phyloP scores from a whole-genome alignment of 2,329 filamentous ascomycete genomes.

The Elsinoe batatas region DNA sequence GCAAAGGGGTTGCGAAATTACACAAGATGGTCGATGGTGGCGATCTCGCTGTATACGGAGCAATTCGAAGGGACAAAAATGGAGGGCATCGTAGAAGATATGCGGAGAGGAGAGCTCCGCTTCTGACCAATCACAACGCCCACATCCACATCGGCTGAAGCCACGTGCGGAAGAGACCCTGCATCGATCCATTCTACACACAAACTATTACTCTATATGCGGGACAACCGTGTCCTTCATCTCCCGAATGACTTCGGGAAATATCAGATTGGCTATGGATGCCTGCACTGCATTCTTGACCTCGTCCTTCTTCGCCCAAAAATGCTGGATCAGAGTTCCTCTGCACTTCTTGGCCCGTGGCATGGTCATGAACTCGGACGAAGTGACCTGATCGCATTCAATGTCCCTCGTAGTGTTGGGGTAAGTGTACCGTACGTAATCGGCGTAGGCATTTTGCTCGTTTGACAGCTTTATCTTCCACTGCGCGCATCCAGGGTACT shows the following conservation, averaged over 20 bases:
- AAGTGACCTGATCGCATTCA: conserved; percentile 26
- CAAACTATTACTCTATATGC: too few relatives aligned
- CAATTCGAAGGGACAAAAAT: too few relatives aligned
- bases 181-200: too few relatives aligned
- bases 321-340: conserved; percentile 30
- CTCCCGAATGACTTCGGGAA: background rate
- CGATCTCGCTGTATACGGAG: too few relatives aligned
- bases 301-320: conserved; percentile 16
- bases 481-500: conserved; percentile 25
- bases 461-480: conserved; percentile 25
- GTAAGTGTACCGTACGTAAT: conserved; percentile 28
- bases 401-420: conserved; percentile 29
- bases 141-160: too few relatives aligned
- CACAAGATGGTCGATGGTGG: too few relatives aligned
- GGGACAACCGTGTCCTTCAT: background rate
- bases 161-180: too few relatives aligned
- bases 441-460: conserved; percentile 27
- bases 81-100: too few relatives aligned
- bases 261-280: conserved; percentile 2
- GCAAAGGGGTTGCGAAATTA: too few relatives aligned
- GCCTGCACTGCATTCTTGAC: background rate
- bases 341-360: conserved; percentile 21
- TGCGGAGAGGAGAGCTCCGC: too few relatives aligned
- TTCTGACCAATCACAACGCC: too few relatives aligned
- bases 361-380: background rate